These are phyloP conservation scores for Voacanga thouarsii DNA, from an alignment of 257 asterid genomes.

Conservation along the genomic window DNA sequence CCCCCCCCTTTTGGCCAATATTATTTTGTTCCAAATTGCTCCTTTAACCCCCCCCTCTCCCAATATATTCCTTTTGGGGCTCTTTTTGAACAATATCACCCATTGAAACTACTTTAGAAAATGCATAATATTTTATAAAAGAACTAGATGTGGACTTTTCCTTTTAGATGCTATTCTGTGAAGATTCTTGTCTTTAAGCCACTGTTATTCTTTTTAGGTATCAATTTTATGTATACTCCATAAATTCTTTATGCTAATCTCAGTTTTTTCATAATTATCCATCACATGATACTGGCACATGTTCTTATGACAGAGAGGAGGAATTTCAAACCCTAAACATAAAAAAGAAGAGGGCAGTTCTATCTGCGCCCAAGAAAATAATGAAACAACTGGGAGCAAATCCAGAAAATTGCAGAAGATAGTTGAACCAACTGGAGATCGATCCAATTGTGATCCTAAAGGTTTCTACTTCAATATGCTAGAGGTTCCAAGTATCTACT, in stretches of 20 bases:
- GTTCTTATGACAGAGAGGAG: slow-evolving; percentile 48
- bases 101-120: not conserved
- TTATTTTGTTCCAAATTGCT: not conserved
- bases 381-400: slow-evolving; percentile 28
- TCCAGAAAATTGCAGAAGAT: slow-evolving; percentile 37
- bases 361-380: slow-evolving; percentile 10
- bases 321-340: slow-evolving; percentile 54
- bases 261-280: not conserved
- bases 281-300: slow-evolving; percentile 6
- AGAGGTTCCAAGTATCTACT: slow-evolving; percentile 57
- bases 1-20: not conserved
- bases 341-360: slow-evolving; percentile 26
- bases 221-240: not conserved
- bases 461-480: slow-evolving; percentile 16
- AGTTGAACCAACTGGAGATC: slow-evolving; percentile 18
- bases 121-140: not conserved
- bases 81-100: not conserved
- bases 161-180: not conserved
- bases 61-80: not conserved
- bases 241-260: not conserved
- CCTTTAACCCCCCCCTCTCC: too few species aligned
- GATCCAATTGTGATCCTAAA: slow-evolving; percentile 13
- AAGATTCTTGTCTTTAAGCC: not conserved
- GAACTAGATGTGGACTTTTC: not conserved
- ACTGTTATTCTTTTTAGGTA: not conserved